Base-by-base conservation (phyloP, 495 filamentous ascomycete genomes). In the Haplographium delicatum region DNA sequence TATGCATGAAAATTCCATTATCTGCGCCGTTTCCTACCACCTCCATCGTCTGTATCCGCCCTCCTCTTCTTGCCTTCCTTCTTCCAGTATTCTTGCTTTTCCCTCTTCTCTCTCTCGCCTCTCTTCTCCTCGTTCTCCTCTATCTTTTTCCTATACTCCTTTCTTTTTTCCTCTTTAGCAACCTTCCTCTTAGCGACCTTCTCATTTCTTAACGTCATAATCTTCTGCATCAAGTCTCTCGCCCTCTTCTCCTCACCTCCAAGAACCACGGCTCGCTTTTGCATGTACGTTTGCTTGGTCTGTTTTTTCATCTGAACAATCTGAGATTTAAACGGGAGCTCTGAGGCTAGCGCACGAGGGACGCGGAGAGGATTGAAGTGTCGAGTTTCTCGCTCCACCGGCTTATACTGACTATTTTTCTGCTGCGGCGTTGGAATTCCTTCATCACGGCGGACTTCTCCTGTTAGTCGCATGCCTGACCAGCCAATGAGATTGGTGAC, bases 331-430 rank as follows among this genome's bases (percentile, higher is more conserved):
- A 86, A 98, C 5, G 93, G 93, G 1, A 98, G 81, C 0, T 88
- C 82, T 9, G 87, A 82, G 15, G 88, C 88, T 18, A 98, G 76
- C 44, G 86, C 82, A 20, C 83, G 82, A 2, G 93, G 93, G 13
- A 98, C 87, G 19, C 86, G 82, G 9, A 98, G 83, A 22, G 91
- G 85, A 69, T 98, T 98, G 78, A 98, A 98, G 64, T 91, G 85
- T 26, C 93, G 82, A 2, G 77, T 77, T 30, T 73, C 75, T 18
- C 93, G 86, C 63, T 91, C 89, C 49, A 97, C 79, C 46, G 82
- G 78, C 53, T 79, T 80, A 75, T 98, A 98, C 37, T 81, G 71
- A 44, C 85, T 89, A 69, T 97, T 86, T 54, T 82, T 82, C 44
- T 84, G 73, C 57, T 79, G 67, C 1, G 93, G 93, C 5, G 88